phyloP scores from a whole-genome alignment of 768 basidiomycete species.

The Boletus insuetus region DNA sequence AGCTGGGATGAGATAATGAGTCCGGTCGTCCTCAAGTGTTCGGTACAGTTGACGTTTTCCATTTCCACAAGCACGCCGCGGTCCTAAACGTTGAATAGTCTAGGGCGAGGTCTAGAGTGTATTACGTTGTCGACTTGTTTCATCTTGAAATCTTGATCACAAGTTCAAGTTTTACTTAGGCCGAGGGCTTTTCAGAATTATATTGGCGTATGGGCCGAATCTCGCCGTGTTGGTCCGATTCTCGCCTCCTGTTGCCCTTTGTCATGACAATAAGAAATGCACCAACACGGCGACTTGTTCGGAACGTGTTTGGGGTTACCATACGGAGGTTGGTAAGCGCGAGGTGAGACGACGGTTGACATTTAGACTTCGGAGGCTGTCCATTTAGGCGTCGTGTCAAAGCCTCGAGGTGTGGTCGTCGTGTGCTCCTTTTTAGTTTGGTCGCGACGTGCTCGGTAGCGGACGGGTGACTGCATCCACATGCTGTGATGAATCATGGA shows the following conservation, averaged over 20 bases:
- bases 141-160: background rate
- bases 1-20: constrained; percentile 7
- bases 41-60: too few species aligned
- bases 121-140: constrained; percentile 2
- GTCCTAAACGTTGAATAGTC: background rate
- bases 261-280: constrained; percentile 4
- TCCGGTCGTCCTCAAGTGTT: background rate
- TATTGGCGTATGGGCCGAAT: background rate
- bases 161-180: constrained; percentile 3
- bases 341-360: background rate
- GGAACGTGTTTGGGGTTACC: constrained; percentile 9
- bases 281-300: background rate
- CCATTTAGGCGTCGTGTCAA: background rate
- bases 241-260: background rate
- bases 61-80: too few species aligned
- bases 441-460: constrained; percentile 11
- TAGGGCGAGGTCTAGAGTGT: background rate
- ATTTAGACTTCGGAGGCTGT: constrained; percentile 14
- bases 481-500: constrained; percentile 3
- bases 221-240: background rate
- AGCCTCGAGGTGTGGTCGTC: constrained; percentile 7
- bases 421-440: background rate
- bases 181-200: background rate
- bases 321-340: background rate
- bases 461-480: constrained; percentile 23